These are phyloP conservation scores for Talaromyces verruculosus DNA, from an alignment of 2,329 filamentous ascomycete species.

Conservation along the genomic window DNA sequence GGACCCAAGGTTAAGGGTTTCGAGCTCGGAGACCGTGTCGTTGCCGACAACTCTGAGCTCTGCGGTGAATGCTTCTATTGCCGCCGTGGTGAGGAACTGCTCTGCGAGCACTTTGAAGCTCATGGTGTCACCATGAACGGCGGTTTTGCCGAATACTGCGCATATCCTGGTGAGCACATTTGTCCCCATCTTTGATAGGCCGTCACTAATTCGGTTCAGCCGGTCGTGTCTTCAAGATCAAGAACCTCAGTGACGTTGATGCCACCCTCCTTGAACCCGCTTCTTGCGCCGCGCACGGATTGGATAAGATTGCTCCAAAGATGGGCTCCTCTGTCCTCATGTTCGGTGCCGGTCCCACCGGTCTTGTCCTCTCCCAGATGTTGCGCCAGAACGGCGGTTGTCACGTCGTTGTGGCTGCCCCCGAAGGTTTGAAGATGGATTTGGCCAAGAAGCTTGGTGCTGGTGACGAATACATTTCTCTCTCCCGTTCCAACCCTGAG, in stretches of 20 bases:
- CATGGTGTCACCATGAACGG: slow-evolving; percentile 62
- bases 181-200: background rate
- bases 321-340: slow-evolving; percentile 64
- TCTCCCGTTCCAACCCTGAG: slow-evolving; percentile 52
- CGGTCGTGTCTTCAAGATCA: slow-evolving; percentile 62
- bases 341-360: slow-evolving; percentile 68
- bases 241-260: slow-evolving; percentile 64
- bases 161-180: slow-evolving; percentile 44
- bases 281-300: slow-evolving; percentile 66
- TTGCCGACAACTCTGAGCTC: slow-evolving; percentile 57
- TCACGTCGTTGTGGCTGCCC: slow-evolving; percentile 68
- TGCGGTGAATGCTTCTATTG: slow-evolving; percentile 74
- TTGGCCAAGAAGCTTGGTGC: slow-evolving; percentile 55
- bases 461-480: slow-evolving; percentile 50
- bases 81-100: slow-evolving; percentile 64
- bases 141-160: slow-evolving; percentile 70
- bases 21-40: slow-evolving; percentile 63
- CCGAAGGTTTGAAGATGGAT: slow-evolving; percentile 68
- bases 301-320: slow-evolving; percentile 67
- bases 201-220: slow-evolving; percentile 31
- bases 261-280: slow-evolving; percentile 68
- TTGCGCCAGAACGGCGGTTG: slow-evolving; percentile 66
- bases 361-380: slow-evolving; percentile 62
- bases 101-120: slow-evolving; percentile 68
- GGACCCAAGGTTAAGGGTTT: slow-evolving; percentile 62